Conservation (phyloP, 75 land plant species). For the Cupressus sempervirens region DNA sequence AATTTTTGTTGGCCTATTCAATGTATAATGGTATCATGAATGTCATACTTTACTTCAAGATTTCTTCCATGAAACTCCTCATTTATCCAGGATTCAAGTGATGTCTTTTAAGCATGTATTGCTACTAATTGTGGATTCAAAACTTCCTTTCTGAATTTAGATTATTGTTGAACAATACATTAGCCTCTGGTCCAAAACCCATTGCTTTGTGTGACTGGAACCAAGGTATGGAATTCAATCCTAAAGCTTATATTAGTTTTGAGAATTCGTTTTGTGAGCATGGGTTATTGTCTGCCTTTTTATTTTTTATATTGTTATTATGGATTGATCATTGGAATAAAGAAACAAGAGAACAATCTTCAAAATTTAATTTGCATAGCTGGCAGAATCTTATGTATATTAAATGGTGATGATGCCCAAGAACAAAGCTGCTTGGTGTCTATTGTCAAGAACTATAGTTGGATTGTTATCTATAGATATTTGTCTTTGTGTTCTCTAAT, state of each 20-base stretch:
- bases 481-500: neutral
- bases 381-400: neutral
- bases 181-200: neutral
- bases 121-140: neutral
- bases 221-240: neutral
- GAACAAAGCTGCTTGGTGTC: neutral
- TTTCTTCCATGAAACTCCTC: neutral
- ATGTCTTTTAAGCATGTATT: too few species aligned
- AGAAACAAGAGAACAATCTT: neutral
- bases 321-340: neutral
- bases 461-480: neutral
- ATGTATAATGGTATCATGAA: neutral
- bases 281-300: neutral
- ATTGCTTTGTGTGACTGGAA: neutral
- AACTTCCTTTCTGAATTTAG: neutral
- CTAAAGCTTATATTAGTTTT: neutral
- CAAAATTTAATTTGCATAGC: neutral
- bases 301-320: neutral
- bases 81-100: neutral
- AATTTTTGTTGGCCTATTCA: neutral
- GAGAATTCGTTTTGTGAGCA: neutral
- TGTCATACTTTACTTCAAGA: neutral
- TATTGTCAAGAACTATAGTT: neutral
- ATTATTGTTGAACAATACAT: neutral
- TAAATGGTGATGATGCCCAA: neutral